Conservation (phyloP, 2,329 filamentous ascomycete species). For the Daldinia sp. region DNA sequence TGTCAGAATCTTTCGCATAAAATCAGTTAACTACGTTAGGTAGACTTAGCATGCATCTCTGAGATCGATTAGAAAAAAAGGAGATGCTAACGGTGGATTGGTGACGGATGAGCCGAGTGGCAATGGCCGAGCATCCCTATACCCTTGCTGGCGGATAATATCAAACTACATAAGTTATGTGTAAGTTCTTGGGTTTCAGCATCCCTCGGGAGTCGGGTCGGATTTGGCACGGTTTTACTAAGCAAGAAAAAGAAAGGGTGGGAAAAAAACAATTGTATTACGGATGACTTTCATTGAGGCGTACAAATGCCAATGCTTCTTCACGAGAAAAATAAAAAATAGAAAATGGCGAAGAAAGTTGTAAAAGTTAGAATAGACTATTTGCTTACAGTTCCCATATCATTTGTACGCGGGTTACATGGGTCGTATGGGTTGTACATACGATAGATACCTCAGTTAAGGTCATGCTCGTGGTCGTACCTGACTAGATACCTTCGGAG, state of each 20-base stretch:
- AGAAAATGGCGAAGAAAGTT: neutral
- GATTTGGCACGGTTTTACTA: neutral
- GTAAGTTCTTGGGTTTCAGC: neutral
- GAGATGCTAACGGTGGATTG: constrained; percentile 3
- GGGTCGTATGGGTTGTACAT: constrained; percentile 2
- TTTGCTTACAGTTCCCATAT: neutral
- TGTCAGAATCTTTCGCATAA: neutral
- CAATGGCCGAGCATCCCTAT: neutral
- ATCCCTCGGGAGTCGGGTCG: neutral
- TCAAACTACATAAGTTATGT: constrained; percentile 2
- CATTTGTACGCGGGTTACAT: neutral
- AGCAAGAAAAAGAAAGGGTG: neutral
- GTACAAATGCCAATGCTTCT: neutral
- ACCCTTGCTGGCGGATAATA: constrained; percentile 12
- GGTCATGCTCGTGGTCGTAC: constrained; percentile 1
- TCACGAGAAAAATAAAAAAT: neutral
- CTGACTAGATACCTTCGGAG: constrained; percentile 20
- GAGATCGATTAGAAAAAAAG: neutral
- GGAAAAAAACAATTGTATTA: neutral
- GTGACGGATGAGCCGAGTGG: neutral
- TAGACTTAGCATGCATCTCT: neutral
- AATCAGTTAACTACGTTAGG: neutral
- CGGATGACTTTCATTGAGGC: neutral
- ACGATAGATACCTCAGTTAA: neutral
- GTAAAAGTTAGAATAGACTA: constrained; percentile 12